Evolutionary conservation across 352 stramenopile genomes (phyloP).

Genomic region (Pythium sukuiense): DNA sequence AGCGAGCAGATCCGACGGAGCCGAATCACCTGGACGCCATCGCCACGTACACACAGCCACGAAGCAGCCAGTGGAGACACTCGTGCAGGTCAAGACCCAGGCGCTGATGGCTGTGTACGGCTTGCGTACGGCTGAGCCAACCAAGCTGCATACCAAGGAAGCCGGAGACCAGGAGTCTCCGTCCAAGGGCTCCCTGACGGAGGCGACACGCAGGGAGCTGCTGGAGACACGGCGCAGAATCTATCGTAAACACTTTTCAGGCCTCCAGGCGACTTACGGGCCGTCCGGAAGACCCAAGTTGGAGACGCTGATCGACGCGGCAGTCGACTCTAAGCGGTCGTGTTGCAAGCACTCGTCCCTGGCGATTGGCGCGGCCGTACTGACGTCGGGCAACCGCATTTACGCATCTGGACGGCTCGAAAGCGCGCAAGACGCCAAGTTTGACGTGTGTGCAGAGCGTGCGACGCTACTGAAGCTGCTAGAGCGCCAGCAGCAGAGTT

Average conservation of each 20-base stretch:
- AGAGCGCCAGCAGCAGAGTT: constrained; percentile 11
- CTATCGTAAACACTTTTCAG: constrained; percentile 56
- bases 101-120: constrained; percentile 28
- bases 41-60: not conserved
- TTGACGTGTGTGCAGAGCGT: constrained; percentile 57
- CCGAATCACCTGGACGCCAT: constrained; percentile 14
- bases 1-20: not conserved
- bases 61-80: not conserved
- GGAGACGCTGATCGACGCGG: constrained; percentile 55
- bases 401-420: constrained; percentile 42
- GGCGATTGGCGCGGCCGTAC: constrained; percentile 48
- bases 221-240: constrained; percentile 38
- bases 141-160: not conserved
- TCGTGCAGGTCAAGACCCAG: constrained; percentile 22
- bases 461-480: constrained; percentile 53
- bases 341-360: constrained; percentile 33
- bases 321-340: constrained; percentile 31
- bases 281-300: constrained; percentile 37
- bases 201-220: constrained; percentile 28
- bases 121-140: constrained; percentile 4
- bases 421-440: constrained; percentile 35
- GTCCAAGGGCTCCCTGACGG: not conserved
- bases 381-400: constrained; percentile 49
- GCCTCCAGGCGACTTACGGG: constrained; percentile 33
- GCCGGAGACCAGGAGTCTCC: constrained; percentile 1